Percentiles rank a stretch among this genome's conserved stretches.
Conservation (phyloP, 2,329 filamentous ascomycete genomes). For the Penicillium sumatraense region DNA sequence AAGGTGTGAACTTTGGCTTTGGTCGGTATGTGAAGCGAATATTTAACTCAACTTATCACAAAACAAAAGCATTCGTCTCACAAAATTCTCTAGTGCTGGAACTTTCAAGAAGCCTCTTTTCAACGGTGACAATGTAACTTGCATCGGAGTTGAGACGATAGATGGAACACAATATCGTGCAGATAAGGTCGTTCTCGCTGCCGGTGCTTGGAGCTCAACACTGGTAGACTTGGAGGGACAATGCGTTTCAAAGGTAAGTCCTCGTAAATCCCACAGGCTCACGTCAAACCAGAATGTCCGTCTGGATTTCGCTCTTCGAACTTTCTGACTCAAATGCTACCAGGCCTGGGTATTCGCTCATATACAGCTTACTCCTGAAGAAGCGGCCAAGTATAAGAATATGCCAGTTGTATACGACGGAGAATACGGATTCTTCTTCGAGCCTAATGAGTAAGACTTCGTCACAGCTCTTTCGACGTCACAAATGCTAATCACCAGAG, state of each 20-base stretch:
- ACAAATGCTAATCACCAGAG: too few species aligned
- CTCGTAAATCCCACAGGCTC: slow-evolving; percentile 16
- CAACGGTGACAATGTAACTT: slow-evolving; percentile 38
- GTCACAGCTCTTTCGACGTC: too few species aligned
- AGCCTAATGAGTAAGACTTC: slow-evolving; percentile 46
- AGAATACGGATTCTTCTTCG: slow-evolving; percentile 55
- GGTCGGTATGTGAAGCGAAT: slow-evolving; percentile 32
- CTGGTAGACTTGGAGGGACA: slow-evolving; percentile 35
- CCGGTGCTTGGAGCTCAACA: slow-evolving; percentile 28
- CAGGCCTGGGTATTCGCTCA: slow-evolving; percentile 54
- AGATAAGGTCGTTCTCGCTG: slow-evolving; percentile 51
- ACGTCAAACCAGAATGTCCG: not conserved
- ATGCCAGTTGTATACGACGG: slow-evolving; percentile 53
- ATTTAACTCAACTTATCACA: not conserved
- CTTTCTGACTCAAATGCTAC: not conserved
- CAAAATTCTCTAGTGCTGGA: slow-evolving; percentile 37
- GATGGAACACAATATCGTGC: slow-evolving; percentile 49
- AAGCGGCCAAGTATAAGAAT: slow-evolving; percentile 48
- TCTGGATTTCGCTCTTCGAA: not conserved
- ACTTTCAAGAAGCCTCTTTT: slow-evolving; percentile 51
- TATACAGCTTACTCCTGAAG: slow-evolving; percentile 48
- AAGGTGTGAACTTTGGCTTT: slow-evolving; percentile 50
- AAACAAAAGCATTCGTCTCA: not conserved
- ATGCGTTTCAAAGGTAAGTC: slow-evolving; percentile 52
- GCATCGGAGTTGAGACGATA: slow-evolving; percentile 47